Percentiles rank a stretch among this genome's conserved stretches.
phyloP scores from a whole-genome alignment of 768 basidiomycete genomes.

The Chalciporus pseudorubinellus region DNA sequence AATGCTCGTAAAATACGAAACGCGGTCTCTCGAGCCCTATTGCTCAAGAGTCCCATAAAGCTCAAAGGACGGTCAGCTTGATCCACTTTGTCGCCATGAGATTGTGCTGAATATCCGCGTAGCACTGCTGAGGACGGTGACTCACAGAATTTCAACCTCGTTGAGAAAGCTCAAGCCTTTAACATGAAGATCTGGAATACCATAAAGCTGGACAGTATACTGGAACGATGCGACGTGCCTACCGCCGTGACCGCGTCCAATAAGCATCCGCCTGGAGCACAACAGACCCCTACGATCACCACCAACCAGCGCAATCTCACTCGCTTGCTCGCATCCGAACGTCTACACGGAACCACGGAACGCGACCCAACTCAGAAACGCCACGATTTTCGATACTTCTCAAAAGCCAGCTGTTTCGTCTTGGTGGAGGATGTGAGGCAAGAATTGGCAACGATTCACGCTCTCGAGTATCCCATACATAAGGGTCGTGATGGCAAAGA shows the following conservation, averaged over 20 bases:
- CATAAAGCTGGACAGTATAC: constrained; percentile 66
- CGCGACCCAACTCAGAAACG: constrained; percentile 88
- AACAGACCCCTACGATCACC: constrained; percentile 30
- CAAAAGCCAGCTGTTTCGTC: constrained; percentile 70
- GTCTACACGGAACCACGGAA: constrained; percentile 79
- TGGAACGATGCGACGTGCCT: constrained; percentile 59
- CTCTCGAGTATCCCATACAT: constrained; percentile 70
- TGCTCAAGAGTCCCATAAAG: constrained; percentile 65
- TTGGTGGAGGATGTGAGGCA: constrained; percentile 88
- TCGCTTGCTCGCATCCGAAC: constrained; percentile 75
- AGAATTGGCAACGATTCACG: constrained; percentile 80
- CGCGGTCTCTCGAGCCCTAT: constrained; percentile 21
- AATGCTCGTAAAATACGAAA: constrained; percentile 45
- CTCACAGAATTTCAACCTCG: constrained; percentile 44
- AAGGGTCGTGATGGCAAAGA: constrained; percentile 52
- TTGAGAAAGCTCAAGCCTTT: constrained; percentile 64
- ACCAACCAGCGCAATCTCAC: constrained; percentile 50
- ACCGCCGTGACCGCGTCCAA: constrained; percentile 24
- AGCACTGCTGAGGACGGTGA: constrained; percentile 33
- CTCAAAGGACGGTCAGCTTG: constrained; percentile 53
- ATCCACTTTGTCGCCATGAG: not conserved
- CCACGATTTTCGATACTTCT: constrained; percentile 86
- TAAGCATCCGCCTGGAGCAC: constrained; percentile 28
- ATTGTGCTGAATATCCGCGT: not conserved
- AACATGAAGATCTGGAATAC: constrained; percentile 88